Evolutionary conservation across 129 eudicot genomes (phyloP), one percentile per base, ranked within the genome.

Genomic region (Flaveria robusta): DNA sequence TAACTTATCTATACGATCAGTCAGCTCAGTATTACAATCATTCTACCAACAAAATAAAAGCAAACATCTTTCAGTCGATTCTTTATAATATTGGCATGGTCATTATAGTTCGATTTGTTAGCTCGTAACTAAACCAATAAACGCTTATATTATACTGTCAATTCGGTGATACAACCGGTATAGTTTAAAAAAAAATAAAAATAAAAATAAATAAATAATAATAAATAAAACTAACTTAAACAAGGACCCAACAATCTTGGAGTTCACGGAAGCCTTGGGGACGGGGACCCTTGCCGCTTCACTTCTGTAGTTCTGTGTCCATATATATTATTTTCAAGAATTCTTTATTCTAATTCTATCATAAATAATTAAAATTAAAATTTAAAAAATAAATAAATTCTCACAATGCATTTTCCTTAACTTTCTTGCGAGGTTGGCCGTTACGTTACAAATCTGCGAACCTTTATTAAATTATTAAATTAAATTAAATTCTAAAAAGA

Each of bases 191-290:
- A 24, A 24, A 24, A 24, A 24, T 1, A 24, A 24, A 2, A 29
- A 31, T n/a, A n/a, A n/a, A n/a, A n/a, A n/a, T n/a, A 31, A 0
- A 31, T 4, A 31, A 43, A 68, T 5, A 24, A 9, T 37, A 51
- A 68, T 16, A n/a, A 23, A 19, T 11, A 7, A 67, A 45, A 60
- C 18, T 67, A 31, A 9, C 2, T 9, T 3, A 67, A 1, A 59
- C 65, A n/a, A 72, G 59, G 68, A 79, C 74, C 83, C 78, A 72
- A 41, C 60, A 79, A 79, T 64, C 83, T 79, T 79, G 78, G 83
- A 79, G 83, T 72, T 79, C 78, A 79, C 78, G 83, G 78, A 9
- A 71, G 74, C 72, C 62, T 2, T 34, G 23, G 6, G 70, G 49
- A 6, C 2, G 37, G 67, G 77, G 82, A 64, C 82, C 82, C 51